These are phyloP conservation scores for Gaeumannomyces sp. DNA, from an alignment of 2,329 filamentous ascomycete species.

Conservation along the genomic window DNA sequence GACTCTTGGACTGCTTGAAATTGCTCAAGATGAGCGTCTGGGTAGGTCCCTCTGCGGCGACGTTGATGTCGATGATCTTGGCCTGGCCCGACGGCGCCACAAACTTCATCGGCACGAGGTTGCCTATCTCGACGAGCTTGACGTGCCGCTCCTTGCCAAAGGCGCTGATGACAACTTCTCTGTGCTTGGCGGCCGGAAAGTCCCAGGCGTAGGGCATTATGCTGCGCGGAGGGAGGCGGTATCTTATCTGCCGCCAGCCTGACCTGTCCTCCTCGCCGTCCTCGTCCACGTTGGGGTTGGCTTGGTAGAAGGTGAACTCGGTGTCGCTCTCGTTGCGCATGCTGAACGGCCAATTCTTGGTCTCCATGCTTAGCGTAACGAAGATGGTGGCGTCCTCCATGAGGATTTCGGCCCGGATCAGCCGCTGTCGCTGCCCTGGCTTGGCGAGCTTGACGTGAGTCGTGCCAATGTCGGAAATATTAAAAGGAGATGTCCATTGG, in stretches of 20 bases:
- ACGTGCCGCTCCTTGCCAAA: conserved; percentile 81
- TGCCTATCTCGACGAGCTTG: conserved; percentile 93
- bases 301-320: conserved; percentile 95
- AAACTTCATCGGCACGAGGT: conserved; percentile 90
- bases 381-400: conserved; percentile 94
- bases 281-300: conserved; percentile 86
- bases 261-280: conserved; percentile 78
- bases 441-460: conserved; percentile 92
- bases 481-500: conserved; percentile 96
- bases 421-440: conserved; percentile 78
- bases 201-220: conserved; percentile 99
- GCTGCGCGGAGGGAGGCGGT: conserved; percentile 84
- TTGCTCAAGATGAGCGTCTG: conserved; percentile 93
- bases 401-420: conserved; percentile 82
- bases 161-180: conserved; percentile 78
- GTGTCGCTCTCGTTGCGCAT: conserved; percentile 98
- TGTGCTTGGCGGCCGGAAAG: conserved; percentile 94
- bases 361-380: conserved; percentile 82
- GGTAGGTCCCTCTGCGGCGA: conserved; percentile 89
- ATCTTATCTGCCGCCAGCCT: conserved; percentile 87
- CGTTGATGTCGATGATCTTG: conserved; percentile 95
- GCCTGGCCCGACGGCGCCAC: conserved; percentile 59
- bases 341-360: conserved; percentile 94
- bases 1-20: conserved; percentile 85
- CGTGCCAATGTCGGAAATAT: conserved; percentile 89